Base-by-base conservation (phyloP, 2,329 filamentous ascomycete genomes). In the Botrytis paeoniae region DNA sequence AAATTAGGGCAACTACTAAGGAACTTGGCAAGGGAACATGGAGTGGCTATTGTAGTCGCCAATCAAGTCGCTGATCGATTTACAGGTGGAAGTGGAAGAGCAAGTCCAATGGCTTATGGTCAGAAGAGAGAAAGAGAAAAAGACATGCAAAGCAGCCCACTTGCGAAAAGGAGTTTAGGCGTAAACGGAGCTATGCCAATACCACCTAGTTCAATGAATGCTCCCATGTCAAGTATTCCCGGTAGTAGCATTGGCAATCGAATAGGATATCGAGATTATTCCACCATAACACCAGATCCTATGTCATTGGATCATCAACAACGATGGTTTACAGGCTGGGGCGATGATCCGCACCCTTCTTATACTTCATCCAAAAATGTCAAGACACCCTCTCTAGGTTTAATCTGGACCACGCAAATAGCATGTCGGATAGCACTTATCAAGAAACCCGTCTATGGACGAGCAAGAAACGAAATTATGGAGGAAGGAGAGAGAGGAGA, bases 11-110 rank as follows among this genome's bases (percentile, higher is more conserved):
- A 91, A 59, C 85, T 93, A 69, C 85, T 99, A 35, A 89, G 94
- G 51, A 87, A 91, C 57, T 84, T 98, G 1, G 96, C 96, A 1
- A 88, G 89, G 54, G 88, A 87, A 60, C 85, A 97, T 79, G 86
- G 91, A 76, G 85, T 98, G 63, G 95, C 94, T 37, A 87, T 99
- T 41, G 94, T 99, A 1, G 92, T 98, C 4, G 93, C 95, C 8
- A 99, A 99, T 80, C 96, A 99, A 82, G 95, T 99, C 43, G 93
- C 93, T 9, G 96, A 99, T 83, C 91, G 94, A 7, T 97, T 99
- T 68, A 76, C 73, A 61, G 63, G 62, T 37, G 63, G 68, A 39
- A 61, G 57, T 41, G 74, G 71, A 66, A 65, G 66, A n/a, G 62
- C n/a, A 54, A 73, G 62, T 71, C 75, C 76, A 1, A 37, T 76